Evolutionary conservation across 371 early-diverging fungal genomes (phyloP), one percentile per base, ranked within the genome.

Genomic region (Lichtheimia hyalospora): DNA sequence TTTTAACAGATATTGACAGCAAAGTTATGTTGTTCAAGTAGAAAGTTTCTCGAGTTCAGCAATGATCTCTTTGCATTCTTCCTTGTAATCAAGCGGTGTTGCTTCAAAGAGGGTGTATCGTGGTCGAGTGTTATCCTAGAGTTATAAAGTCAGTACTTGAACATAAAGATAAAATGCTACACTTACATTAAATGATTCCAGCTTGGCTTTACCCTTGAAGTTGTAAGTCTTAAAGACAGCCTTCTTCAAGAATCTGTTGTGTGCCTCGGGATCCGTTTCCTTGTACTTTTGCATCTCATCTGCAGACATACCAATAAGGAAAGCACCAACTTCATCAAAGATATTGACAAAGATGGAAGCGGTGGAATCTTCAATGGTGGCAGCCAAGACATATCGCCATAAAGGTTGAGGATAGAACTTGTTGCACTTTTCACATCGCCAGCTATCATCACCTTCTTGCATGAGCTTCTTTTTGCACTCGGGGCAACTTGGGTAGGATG

Each of bases 361-460:
- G 0, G 94, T 88, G 49, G 84, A 74, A 68, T 99, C 99, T 58
- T 84, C 71, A 18, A 93, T 74, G 60, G 82, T 85, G 42, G 89
- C 44, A 3, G 84, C 77, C 60, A 92, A 67, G 49, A 97, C 86
- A 69, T 95, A 98, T 63, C 93, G 74, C 77, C 93, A 92, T 0
- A 84, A 73, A 5, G 96, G 96, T 0, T 68, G 69, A 2, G 83
- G 83, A 62, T 69, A 88, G 1, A 72, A 62, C 56, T 79, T 79
- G 62, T 88, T 77, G 71, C 98, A 98, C 67, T 94, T 96, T 62
- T 96, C 97, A 70, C 99, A 99, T 44, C 93, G 73, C 96, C 95
- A 98, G n/a, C 80, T 77, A 10, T 53, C 74, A 5, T 58, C 70
- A 21, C 16, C 10, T 24, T 87, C 85, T 44, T 86, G 77, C 15